These are phyloP conservation scores for Carnegiea gigantea DNA, from an alignment of 179 eudicot species.

Conservation along the genomic window DNA sequence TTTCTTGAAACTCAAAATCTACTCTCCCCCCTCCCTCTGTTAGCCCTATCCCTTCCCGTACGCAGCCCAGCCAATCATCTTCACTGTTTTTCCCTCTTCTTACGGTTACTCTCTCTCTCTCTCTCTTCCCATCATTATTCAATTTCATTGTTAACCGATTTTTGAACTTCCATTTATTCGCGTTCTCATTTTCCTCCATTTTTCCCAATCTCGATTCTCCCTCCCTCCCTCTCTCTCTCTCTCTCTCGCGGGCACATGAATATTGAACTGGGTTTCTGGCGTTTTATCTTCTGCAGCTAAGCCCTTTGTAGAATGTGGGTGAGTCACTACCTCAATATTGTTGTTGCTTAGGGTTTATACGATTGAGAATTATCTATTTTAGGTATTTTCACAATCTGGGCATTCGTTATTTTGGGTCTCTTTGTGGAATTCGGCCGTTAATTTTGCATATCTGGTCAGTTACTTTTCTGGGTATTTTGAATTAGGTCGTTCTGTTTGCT, in stretches of 20 bases:
- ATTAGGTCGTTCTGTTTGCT: slow-evolving; percentile 2
- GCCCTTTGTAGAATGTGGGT: not conserved
- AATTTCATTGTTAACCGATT: not conserved
- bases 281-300: not conserved
- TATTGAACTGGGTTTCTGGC: slow-evolving; percentile 1
- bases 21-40: not conserved
- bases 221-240: not conserved
- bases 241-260: not conserved
- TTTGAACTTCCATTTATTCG: not conserved
- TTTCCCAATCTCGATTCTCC: no score
- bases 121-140: not conserved
- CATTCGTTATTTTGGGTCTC: slow-evolving; percentile 7
- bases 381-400: slow-evolving; percentile 17
- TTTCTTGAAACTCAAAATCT: not conserved
- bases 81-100: not conserved
- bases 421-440: not conserved
- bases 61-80: not conserved
- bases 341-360: slow-evolving; percentile 13
- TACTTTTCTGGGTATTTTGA: slow-evolving; percentile 15
- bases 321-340: not conserved
- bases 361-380: not conserved
- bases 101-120: not conserved
- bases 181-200: no score
- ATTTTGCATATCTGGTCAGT: slow-evolving; percentile 13
- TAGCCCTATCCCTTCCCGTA: slow-evolving; percentile 6